Percentiles rank a stretch among this genome's conserved stretches.
Conservation (phyloP, 2,329 filamentous ascomycete species). For the Botrytis pseudocinerea region DNA sequence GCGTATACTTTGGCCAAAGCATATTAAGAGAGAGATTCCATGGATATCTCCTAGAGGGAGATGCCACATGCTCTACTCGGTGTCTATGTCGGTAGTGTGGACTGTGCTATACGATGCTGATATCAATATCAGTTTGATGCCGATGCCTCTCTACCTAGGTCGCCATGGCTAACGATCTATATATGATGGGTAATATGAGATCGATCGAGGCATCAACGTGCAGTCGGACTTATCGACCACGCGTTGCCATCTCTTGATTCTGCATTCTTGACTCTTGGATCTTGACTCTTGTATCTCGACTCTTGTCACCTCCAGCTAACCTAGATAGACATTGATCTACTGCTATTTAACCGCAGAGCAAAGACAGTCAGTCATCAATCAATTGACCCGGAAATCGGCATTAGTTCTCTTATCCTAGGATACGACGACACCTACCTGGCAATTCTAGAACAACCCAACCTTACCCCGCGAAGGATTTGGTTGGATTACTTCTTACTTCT, state of each 20-base stretch:
- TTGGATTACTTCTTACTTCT: neutral
- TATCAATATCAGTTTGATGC: neutral
- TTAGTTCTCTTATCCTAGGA: neutral
- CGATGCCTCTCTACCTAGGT: neutral
- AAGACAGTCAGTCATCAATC: neutral
- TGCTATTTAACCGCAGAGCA: no score
- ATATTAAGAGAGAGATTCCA: neutral
- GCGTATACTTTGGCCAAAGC: neutral
- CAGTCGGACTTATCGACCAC: neutral
- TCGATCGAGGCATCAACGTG: neutral
- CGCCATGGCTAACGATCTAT: no score
- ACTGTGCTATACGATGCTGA: neutral
- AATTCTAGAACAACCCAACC: neutral
- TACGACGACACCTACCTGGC: neutral
- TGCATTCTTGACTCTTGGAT: neutral
- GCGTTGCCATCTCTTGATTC: neutral
- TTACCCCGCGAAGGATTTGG: neutral
- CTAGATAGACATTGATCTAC: no score
- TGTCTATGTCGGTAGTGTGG: neutral
- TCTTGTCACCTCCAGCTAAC: no score
- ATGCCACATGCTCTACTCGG: neutral
- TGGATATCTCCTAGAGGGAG: neutral
- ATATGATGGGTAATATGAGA: neutral
- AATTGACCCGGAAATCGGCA: neutral
- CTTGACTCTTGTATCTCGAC: no score